Percentiles rank a stretch among this genome's conserved stretches.
These are phyloP conservation scores for Colletotrichum paranaense DNA, from an alignment of 2,329 filamentous ascomycete genomes.

Conservation along the genomic window DNA sequence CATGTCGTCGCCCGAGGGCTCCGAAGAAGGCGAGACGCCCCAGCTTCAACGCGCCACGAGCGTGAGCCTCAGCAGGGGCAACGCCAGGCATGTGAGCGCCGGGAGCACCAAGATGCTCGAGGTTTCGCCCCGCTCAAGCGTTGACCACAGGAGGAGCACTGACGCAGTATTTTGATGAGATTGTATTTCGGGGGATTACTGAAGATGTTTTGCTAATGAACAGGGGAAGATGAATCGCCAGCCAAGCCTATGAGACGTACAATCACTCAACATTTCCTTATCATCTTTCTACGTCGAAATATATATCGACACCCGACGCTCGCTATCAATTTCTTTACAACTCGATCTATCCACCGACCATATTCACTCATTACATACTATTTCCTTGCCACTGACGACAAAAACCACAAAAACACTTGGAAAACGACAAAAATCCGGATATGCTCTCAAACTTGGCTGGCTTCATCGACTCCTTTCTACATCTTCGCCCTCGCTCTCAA, in stretches of 20 bases:
- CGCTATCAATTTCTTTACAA: slow-evolving; percentile 28
- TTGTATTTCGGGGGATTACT: neutral
- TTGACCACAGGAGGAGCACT: slow-evolving; percentile 48
- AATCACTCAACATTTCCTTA: slow-evolving; percentile 25
- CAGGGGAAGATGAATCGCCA: slow-evolving; percentile 16
- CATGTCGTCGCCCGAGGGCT: slow-evolving; percentile 44
- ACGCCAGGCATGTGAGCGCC: slow-evolving; percentile 79
- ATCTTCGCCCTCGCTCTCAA: neutral
- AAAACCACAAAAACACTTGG: slow-evolving; percentile 31
- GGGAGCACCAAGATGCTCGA: slow-evolving; percentile 82
- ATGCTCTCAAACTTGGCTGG: slow-evolving; percentile 22
- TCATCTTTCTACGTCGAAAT: neutral
- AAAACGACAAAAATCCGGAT: slow-evolving; percentile 18
- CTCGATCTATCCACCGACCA: slow-evolving; percentile 39
- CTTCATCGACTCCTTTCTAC: neutral
- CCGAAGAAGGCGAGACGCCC: slow-evolving; percentile 47
- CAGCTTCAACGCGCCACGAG: slow-evolving; percentile 75
- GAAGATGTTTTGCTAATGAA: neutral
- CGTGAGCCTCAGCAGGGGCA: slow-evolving; percentile 73
- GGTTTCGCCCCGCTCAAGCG: slow-evolving; percentile 66
- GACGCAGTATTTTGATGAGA: slow-evolving; percentile 19
- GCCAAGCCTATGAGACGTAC: slow-evolving; percentile 25
- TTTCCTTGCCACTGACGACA: slow-evolving; percentile 44
- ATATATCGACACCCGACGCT: slow-evolving; percentile 18
- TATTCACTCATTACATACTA: slow-evolving; percentile 46